phyloP scores from a whole-genome alignment of 257 asterid genomes.

The Petrea volubilis region DNA sequence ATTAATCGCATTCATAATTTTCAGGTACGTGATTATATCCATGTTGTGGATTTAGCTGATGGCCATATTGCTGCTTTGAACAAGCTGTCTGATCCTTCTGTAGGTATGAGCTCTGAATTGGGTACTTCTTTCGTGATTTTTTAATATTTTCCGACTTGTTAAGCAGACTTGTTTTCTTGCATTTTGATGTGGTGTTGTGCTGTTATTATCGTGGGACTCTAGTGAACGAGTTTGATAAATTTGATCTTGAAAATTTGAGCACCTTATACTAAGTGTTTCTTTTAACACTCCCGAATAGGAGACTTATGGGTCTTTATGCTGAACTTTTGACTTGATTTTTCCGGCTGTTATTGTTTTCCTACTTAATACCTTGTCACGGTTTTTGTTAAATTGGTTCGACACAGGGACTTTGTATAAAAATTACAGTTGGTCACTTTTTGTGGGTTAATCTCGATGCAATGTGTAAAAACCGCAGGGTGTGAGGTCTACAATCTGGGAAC shows the following conservation, averaged over 20 bases:
- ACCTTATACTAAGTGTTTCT: neutral
- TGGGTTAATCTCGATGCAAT: slow-evolving; percentile 3
- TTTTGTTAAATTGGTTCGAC: too few species aligned
- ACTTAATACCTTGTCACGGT: too few species aligned
- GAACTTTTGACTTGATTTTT: too few species aligned
- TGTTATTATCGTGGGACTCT: too few species aligned
- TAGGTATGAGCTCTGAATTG: slow-evolving; percentile 39
- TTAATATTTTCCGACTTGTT: neutral
- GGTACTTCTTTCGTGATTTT: neutral
- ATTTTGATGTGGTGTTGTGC: too few species aligned
- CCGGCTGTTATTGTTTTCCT: too few species aligned
- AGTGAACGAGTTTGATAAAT: too few species aligned
- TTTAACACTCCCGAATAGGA: neutral
- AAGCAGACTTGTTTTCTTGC: neutral
- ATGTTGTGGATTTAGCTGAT: slow-evolving; percentile 71
- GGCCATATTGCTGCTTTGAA: slow-evolving; percentile 71
- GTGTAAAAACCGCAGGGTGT: slow-evolving; percentile 55
- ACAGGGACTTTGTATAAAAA: neutral
- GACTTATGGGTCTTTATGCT: too few species aligned
- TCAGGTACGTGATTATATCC: slow-evolving; percentile 77
- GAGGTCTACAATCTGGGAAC: slow-evolving; percentile 99
- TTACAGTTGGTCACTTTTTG: neutral
- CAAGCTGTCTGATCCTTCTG: slow-evolving; percentile 60
- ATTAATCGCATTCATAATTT: neutral
- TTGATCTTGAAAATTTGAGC: neutral